Base-by-base conservation (phyloP, 2,329 filamentous ascomycete genomes). In the Alternaria sp. region DNA sequence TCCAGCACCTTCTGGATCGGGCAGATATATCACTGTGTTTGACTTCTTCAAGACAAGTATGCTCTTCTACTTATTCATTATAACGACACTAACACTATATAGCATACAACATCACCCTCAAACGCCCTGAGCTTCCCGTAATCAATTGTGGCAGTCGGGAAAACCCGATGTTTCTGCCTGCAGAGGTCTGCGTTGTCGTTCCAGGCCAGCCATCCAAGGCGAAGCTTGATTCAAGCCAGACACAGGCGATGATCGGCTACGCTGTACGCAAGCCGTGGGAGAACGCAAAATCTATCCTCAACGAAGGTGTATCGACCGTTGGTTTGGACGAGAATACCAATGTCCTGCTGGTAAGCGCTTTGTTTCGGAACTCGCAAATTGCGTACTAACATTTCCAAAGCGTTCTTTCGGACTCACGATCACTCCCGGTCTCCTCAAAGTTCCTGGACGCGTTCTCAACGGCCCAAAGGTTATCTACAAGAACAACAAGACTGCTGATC, bases 381-480 rank as follows among this genome's bases (percentile, higher is more conserved):
- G n/a, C n/a, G n/a, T n/a, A n/a, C n/a, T n/a, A n/a, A n/a, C n/a
- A n/a, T n/a, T n/a, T n/a, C n/a, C n/a, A n/a, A n/a, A n/a, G n/a
- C n/a, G n/a, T n/a, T n/a, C n/a, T n/a, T n/a, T n/a, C n/a, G n/a
- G n/a, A n/a, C n/a, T n/a, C n/a, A n/a, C n/a, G n/a, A n/a, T n/a
- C n/a, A n/a, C n/a, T n/a, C n/a, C n/a, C n/a, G n/a, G n/a, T n/a
- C n/a, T n/a, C n/a, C n/a, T n/a, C n/a, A n/a, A n/a, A n/a, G n/a
- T n/a, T n/a, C n/a, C n/a, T n/a, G 93, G 87, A 2, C 87, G 92
- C 6, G 83, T 93, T 38, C 82, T 96, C 0, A 39, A 67, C 0
- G 71, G 85, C 0, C 92, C 92, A 0, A 70, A 62, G 0, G 79
- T 96, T n/a, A n/a, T n/a, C n/a, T n/a, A n/a, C n/a, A n/a, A n/a